A percentile compares a stretch with the other conserved stretches of the same genome.
These are phyloP conservation scores for Tetradesmus obliquus DNA, from an alignment of 139 green algal species.

Conservation along the genomic window DNA sequence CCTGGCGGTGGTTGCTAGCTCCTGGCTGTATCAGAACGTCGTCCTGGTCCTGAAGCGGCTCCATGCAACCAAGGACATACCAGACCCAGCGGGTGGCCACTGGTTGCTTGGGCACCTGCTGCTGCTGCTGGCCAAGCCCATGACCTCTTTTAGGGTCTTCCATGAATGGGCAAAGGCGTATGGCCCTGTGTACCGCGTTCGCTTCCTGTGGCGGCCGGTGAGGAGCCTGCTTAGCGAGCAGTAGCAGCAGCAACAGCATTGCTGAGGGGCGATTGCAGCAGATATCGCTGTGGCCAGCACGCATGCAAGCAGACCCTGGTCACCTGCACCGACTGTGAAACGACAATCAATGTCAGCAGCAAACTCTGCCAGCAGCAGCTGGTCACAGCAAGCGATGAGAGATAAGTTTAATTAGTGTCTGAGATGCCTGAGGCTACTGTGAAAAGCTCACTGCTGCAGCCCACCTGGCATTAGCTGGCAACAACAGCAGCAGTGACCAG, in stretches of 20 bases:
- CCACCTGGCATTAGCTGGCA: not conserved
- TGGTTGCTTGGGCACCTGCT: constrained; percentile 8
- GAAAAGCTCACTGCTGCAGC: not conserved
- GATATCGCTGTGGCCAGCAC: not conserved
- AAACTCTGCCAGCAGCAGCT: not conserved
- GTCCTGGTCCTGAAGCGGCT: not conserved
- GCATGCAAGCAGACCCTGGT: not conserved
- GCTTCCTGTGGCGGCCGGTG: constrained; percentile 25
- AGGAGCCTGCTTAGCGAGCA: not conserved
- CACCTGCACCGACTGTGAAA: not conserved
- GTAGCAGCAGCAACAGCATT: constrained; percentile 3
- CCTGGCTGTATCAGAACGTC: not conserved
- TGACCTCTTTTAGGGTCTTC: constrained; percentile 22
- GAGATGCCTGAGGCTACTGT: too few species aligned
- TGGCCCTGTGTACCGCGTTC: constrained; percentile 19
- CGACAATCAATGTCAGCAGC: not conserved
- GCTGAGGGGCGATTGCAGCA: not conserved
- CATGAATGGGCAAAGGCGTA: not conserved
- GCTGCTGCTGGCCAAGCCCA: not conserved
- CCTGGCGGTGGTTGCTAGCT: not conserved
- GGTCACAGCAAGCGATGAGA: too few species aligned
- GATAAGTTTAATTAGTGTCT: too few species aligned
- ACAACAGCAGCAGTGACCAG: not conserved
- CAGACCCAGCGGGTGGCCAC: not conserved
- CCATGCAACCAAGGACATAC: not conserved